Evolutionary conservation across 139 green algal species (phyloP), one percentile per base, ranked within the genome.

Genomic region (Chlorella sp.): DNA sequence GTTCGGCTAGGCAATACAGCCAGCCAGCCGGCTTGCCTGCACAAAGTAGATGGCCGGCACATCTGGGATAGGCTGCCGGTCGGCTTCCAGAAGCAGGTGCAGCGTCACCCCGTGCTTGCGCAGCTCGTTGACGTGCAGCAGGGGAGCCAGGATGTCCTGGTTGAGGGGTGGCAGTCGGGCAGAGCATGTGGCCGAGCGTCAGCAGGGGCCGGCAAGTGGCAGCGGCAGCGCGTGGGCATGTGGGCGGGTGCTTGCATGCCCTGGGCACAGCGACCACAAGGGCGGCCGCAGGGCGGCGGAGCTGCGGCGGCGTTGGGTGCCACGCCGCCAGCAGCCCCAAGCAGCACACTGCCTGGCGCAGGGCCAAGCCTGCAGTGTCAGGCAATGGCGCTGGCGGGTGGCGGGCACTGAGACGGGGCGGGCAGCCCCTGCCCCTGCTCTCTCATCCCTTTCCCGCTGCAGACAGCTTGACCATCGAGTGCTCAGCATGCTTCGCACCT

Each of bases 11-110:
- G n/a, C 64, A 73, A 73, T 16, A 30, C 48, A 57, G 48, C 48
- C 48, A 57, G 48, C 48, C 48, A 57, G 9, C 48, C 48, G 48
- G 11, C 71, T 78, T 39, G 32, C 78, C 78, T 83, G 90, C n/a
- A 99, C 92, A 76, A 99, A 97, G 90, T 99, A 99, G 0, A 99
- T 92, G 0, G 97, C 98, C 40, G 98, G 97, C n/a, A 98, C 97
- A 75, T 99, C 98, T 0, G 97, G 94, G 77, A 99, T 99, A 64
- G 95, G 80, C 93, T 99, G 96, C 28, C 98, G 94, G 0, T 99
- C 96, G 0, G 90, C 53, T 36, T 99, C 96, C 28, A 99, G 86
- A 79, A 95, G 87, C 28, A 99, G 91, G 89, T 99, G 96, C 85
- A 99, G 93, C 32, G 98, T 99, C 39, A 99, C 96, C 86, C 98